Evolutionary conservation across 2,329 filamentous ascomycete genomes (phyloP), one percentile per base, ranked within the genome.

Genomic region (Thermoascus crustaceus): DNA sequence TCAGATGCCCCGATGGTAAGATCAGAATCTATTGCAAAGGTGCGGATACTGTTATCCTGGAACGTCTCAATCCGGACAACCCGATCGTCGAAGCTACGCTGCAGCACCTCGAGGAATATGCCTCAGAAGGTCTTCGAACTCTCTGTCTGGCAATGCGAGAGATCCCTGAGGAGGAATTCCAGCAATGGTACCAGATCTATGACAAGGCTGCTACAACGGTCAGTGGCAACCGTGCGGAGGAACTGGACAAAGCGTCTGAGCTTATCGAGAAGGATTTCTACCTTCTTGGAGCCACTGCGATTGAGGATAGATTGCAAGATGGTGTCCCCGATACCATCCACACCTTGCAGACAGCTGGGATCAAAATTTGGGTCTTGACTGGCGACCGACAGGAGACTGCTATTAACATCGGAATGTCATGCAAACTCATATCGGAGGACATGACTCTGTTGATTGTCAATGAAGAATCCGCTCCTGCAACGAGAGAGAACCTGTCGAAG

Each of bases 351-450:
- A 85, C 88, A 45, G 91, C 93, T 16, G 89, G 88, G 35, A 96
- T 98, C 71, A 98, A 98, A 65, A 82, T 98, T 37, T 98, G 91
- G 91, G 91, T 98, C 13, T 64, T 98, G 60, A 98, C 91, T 24
- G 91, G 91, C 50, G 91, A 98, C 68, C 78, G 91, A 52, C 93
- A 98, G 64, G 91, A 98, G 63, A 98, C 91, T 18, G 91, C 91
- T 38, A 98, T 98, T 74, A 98, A 98, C 60, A 98, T 98, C 48
- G 91, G 93, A 45, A 98, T 98, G 91, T 95, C 87, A 59, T 98
- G 91, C 67, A 96, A 96, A 66, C 75, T 98, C 32, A 85, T 98
- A 41, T 94, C 87, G 47, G 91, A 98, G 63, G 93, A 98, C 52
- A 98, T 98, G 91, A 94, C 91, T 54, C 73, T 98, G 7, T 69